phyloP scores from a whole-genome alignment of 305 asterid species.

The Fraxinus angustifolia region DNA sequence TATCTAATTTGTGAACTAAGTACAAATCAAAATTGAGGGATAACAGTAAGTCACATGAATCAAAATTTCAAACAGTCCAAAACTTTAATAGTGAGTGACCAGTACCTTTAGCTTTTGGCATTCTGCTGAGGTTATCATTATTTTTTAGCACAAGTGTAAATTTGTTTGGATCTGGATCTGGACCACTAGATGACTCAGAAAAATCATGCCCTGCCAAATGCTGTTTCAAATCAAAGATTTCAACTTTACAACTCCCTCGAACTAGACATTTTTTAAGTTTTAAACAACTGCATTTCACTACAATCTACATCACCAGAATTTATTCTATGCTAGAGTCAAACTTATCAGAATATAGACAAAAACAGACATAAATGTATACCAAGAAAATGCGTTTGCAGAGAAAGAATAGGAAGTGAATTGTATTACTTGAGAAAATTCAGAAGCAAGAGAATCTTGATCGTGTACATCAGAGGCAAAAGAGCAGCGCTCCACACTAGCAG shows the following conservation, averaged over 20 bases:
- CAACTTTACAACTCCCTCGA: constrained; percentile 40
- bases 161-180: constrained; percentile 79
- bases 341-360: background rate
- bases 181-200: constrained; percentile 62
- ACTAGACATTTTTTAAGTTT: constrained; percentile 18
- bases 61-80: constrained; percentile 3
- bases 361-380: background rate
- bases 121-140: constrained; percentile 48
- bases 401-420: background rate
- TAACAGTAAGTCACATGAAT: constrained; percentile 21
- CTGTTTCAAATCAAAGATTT: constrained; percentile 75
- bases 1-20: constrained; percentile 55
- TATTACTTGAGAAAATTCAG: constrained; percentile 53
- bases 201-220: constrained; percentile 74
- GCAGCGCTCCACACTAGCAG: constrained; percentile 89
- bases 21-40: constrained; percentile 21
- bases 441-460: constrained; percentile 60
- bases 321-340: constrained; percentile 16
- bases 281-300: constrained; percentile 15
- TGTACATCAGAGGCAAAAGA: constrained; percentile 84
- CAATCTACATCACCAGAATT: background rate
- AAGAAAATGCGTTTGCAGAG: constrained; percentile 7
- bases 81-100: constrained; percentile 13
- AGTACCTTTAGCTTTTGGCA: constrained; percentile 74
- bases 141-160: constrained; percentile 40